Conservation (phyloP, 2,329 filamentous ascomycete species). For the Hawksworthiomyces lignivorus region DNA sequence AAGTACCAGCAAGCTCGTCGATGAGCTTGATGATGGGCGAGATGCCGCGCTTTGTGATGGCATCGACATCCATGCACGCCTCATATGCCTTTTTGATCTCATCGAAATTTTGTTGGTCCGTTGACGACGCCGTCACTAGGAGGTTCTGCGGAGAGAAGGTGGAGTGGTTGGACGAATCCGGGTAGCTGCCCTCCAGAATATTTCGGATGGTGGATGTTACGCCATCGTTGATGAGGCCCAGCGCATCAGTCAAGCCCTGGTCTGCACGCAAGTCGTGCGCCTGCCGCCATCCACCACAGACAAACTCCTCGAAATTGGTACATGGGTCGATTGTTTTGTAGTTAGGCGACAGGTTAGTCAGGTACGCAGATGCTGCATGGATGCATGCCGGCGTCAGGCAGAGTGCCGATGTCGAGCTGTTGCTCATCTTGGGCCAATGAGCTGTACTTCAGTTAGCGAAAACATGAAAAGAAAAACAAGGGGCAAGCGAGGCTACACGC, state of each 20-base stretch:
- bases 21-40: conserved; percentile 50
- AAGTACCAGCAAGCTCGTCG: conserved; percentile 39
- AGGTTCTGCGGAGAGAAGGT: conserved; percentile 37
- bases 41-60: conserved; percentile 46
- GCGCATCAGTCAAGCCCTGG: conserved; percentile 52
- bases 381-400: conserved; percentile 55
- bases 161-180: conserved; percentile 30
- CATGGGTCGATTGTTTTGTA: conserved; percentile 60
- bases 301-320: conserved; percentile 59
- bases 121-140: conserved; percentile 27
- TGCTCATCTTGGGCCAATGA: background rate
- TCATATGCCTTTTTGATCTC: conserved; percentile 58
- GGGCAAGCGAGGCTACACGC: too few species aligned
- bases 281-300: conserved; percentile 59
- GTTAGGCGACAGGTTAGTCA: conserved; percentile 52
- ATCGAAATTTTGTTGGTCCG: conserved; percentile 55
- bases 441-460: background rate
- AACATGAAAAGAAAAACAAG: too few species aligned
- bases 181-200: conserved; percentile 53
- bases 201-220: conserved; percentile 52
- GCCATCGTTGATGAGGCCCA: conserved; percentile 53
- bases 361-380: conserved; percentile 53
- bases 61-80: conserved; percentile 56
- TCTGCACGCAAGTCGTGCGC: conserved; percentile 59
- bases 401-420: conserved; percentile 19